Evolutionary conservation across 305 asterid genomes (phyloP), one percentile per base, ranked within the genome.

Genomic region (Solanum hybrid): DNA sequence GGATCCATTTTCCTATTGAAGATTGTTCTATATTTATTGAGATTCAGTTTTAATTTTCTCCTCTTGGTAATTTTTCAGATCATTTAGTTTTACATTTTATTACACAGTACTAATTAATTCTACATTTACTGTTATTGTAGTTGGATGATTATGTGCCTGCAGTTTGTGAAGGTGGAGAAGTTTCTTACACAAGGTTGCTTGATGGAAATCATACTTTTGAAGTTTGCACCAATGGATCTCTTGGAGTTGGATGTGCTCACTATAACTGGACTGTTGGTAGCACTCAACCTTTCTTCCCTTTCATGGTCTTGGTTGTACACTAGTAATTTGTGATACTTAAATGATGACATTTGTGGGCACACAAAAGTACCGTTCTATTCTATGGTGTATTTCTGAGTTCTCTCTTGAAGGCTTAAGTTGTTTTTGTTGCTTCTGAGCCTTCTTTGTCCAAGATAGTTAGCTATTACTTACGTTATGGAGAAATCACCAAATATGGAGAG

Each of bases 211-310:
- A 96, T 93, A 94, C 95, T 12, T 95, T 97, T 73, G 95, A 93
- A 92, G 98, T 90, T 92, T 97, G 99, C 97, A 90, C 95, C 39
- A 86, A 93, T 10, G 93, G 94, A 36, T 84, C 95, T 34, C 91
- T 32, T 5, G 95, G 94, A 90, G 93, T 89, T 79, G 94, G 95
- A 90, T 97, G 99, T 91, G 83, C 96, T 26, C 88, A 88, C 93
- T 95, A 96, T 89, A 89, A 95, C 90, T 97, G 99, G 99, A 94
- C 93, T 33, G 90, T 96, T 92, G 99, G 99, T 97, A 75, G 41
- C 41, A 17, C 88, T 84, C 77, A 57, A 84, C 88, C 77, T 20
- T 31, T 84, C 27, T 57, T 9, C 75, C 76, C 65, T 29, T 84
- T 31, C 17, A 41, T 41, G 27, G 72, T 83, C 17, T 83, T 41